These are phyloP conservation scores for Acacia pycnantha DNA, from an alignment of 331 rosid species.

Conservation along the genomic window DNA sequence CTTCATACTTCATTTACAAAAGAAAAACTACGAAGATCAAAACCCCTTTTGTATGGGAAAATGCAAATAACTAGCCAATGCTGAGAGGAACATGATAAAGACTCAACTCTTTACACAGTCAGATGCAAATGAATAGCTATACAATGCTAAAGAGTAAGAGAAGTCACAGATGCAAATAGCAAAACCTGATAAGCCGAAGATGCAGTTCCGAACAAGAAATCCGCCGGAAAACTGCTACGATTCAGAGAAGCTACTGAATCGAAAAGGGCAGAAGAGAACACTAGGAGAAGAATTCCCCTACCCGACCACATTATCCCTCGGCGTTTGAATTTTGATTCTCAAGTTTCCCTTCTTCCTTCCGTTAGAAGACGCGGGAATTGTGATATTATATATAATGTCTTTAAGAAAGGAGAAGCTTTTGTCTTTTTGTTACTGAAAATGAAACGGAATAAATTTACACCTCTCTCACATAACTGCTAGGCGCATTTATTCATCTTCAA, in stretches of 20 bases:
- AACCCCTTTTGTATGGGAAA: neutral
- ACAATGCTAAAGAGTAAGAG: neutral
- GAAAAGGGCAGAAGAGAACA: neutral
- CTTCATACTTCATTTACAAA: slow-evolving; percentile 47
- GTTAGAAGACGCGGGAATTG: neutral
- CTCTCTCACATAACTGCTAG: too few species aligned
- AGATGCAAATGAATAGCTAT: neutral
- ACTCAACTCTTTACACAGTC: neutral
- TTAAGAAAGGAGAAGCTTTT: neutral
- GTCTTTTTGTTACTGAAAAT: neutral
- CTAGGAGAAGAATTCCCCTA: slow-evolving; percentile 16
- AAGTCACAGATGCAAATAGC: neutral
- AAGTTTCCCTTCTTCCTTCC: neutral
- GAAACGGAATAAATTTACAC: neutral
- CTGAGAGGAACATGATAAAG: neutral
- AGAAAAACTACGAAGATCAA: neutral
- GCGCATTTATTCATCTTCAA: too few species aligned
- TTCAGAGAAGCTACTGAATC: slow-evolving; percentile 31
- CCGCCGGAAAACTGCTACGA: slow-evolving; percentile 34
- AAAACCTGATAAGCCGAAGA: slow-evolving; percentile 52
- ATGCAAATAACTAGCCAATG: neutral
- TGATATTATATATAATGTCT: neutral
- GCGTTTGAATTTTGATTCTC: slow-evolving; percentile 10
- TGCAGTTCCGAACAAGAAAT: slow-evolving; percentile 46
- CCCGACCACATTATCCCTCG: slow-evolving; percentile 22